Evolutionary conservation across 331 rosid species (phyloP).

Genomic region (Quercus lobata): DNA sequence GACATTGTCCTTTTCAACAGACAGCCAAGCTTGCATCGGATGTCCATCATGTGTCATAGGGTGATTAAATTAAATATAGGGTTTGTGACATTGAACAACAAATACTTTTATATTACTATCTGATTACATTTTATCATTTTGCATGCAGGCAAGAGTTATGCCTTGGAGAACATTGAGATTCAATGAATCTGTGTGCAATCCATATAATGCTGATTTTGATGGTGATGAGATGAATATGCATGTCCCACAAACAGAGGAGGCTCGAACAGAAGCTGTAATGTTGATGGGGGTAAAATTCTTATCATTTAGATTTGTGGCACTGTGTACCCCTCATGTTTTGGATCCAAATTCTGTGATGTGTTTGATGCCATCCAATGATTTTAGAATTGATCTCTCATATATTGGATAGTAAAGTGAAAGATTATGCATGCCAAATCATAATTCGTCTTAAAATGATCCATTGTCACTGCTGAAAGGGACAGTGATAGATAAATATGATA

Average conservation of each 20-base stretch:
- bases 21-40: conserved; percentile 97
- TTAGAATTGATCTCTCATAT: background rate
- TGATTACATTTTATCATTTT: conserved; percentile 22
- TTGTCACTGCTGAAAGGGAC: background rate
- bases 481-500: background rate
- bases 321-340: conserved; percentile 4
- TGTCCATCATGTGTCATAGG: conserved; percentile 99
- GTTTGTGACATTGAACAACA: background rate
- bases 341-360: background rate
- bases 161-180: conserved; percentile 98
- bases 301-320: conserved; percentile 14
- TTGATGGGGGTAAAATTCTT: conserved; percentile 84
- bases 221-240: conserved; percentile 99
- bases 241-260: conserved; percentile 98
- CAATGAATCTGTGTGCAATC: conserved; percentile 96
- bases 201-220: conserved; percentile 98
- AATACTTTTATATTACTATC: background rate
- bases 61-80: conserved; percentile 32
- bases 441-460: background rate
- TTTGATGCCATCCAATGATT: conserved; percentile 1
- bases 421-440: background rate
- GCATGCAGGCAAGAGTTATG: conserved; percentile 85
- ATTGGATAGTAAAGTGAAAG: background rate
- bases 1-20: conserved; percentile 89
- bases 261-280: conserved; percentile 91